Evolutionary conservation across 306 rosid genomes (phyloP), one percentile per base, ranked within the genome.

Genomic region (Gleditsia sinensis): DNA sequence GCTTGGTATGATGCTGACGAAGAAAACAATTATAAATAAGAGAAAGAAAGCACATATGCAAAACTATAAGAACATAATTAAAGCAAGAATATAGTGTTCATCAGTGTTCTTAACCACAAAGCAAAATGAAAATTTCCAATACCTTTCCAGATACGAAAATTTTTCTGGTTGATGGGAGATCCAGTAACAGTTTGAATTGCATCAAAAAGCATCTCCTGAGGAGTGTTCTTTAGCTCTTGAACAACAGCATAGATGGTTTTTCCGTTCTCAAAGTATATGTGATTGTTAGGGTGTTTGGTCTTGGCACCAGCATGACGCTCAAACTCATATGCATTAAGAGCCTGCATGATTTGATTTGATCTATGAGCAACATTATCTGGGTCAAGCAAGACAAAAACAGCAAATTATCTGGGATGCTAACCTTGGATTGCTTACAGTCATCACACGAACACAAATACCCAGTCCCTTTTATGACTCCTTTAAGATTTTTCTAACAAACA

Each of bases 281-380:
- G 99, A 79, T 90, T 92, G 75, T 94, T 94, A 12, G 99, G 96
- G 83, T 92, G 97, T 79, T 92, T 94, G 73, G 99, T 92, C 89
- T 94, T 92, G 81, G 92, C 89, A 85, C 95, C 93, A 51, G 96
- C 97, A 67, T 94, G 96, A 49, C 92, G 91, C 83, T 94, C 99
- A 77, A 91, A 92, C 78, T 94, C 97, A 46, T 88, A 94, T n/a
- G 99, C 97, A 85, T 94, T 94, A 67, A 92, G 95, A 78, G 92
- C 80, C 99, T 94, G 88, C 71, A 78, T 17, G 56, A 82, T 23
- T 76, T 20, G 81, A 78, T 82, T 80, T 58, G 62, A 83, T n/a
- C 77, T 24, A 73, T 55, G 32, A 84, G 69, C 78, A 69, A 42
- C 36, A 64, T 60, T 63, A 75, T 61, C 60, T 37, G 75, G 53